Evolutionary conservation across 257 asterid species (phyloP).

Genomic region (Lithospermum erythrorhizon): DNA sequence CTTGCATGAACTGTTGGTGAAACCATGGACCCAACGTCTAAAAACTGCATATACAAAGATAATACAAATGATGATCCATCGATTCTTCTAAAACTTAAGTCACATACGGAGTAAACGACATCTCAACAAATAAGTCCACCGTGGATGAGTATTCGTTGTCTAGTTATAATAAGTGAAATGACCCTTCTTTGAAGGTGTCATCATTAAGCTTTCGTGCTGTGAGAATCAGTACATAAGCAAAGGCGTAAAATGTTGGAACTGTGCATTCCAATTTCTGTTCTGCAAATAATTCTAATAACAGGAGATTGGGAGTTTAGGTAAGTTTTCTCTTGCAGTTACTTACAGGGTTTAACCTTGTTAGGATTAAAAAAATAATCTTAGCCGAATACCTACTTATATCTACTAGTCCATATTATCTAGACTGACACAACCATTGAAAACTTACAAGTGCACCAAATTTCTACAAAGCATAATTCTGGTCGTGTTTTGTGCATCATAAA

Average conservation of each 20-base stretch:
- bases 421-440: neutral
- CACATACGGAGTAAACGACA: neutral
- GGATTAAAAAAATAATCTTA: too few species aligned
- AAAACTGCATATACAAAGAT: slow-evolving; percentile 42
- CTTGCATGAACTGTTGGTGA: slow-evolving; percentile 96
- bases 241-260: too few species aligned
- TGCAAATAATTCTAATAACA: too few species aligned
- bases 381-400: neutral
- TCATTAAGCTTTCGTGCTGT: neutral
- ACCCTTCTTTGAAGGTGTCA: neutral
- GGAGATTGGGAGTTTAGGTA: neutral
- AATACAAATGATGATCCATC: neutral
- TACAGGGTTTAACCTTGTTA: neutral
- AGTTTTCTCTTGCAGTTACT: neutral
- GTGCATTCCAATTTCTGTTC: too few species aligned
- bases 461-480: neutral
- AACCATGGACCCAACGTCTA: slow-evolving; percentile 93
- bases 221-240: too few species aligned
- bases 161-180: neutral
- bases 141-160: neutral
- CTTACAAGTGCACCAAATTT: neutral
- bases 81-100: neutral
- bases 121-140: neutral
- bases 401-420: neutral
- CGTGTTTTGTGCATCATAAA: neutral